Percentiles rank a stretch among this genome's conserved stretches.
These are phyloP conservation scores for Plasmodium cynomolgi DNA, from an alignment of 169 alveolate species.

Conservation along the genomic window DNA sequence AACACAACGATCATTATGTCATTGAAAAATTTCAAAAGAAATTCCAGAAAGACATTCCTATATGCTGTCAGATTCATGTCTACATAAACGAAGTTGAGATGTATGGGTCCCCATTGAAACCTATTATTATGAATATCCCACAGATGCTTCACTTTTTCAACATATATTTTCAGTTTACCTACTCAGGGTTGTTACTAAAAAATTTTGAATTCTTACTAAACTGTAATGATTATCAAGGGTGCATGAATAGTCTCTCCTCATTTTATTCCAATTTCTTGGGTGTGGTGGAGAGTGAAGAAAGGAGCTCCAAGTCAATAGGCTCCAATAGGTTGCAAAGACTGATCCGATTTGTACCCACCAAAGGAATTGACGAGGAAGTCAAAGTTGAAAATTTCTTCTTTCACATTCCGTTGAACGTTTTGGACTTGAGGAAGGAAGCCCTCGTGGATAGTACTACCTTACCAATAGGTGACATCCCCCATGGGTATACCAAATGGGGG, in stretches of 20 bases:
- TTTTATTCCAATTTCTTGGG: constrained; percentile 23
- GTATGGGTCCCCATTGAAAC: constrained; percentile 63
- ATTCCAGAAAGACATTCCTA: not conserved
- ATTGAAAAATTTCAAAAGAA: constrained; percentile 43
- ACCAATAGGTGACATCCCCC: not conserved
- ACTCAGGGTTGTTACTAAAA: constrained; percentile 64
- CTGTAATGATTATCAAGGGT: constrained; percentile 24
- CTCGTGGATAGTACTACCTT: not conserved
- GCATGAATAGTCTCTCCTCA: not conserved
- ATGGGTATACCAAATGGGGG: not conserved
- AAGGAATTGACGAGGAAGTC: not conserved
- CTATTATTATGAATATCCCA: constrained; percentile 55
- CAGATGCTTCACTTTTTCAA: constrained; percentile 31
- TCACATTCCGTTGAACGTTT: constrained; percentile 49
- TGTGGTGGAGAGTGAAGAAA: not conserved
- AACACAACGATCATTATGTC: constrained; percentile 27
- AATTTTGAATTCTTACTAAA: constrained; percentile 48
- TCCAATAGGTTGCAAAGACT: not conserved
- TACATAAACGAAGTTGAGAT: constrained; percentile 66
- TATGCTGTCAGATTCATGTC: constrained; percentile 38
- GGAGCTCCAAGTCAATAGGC: not conserved
- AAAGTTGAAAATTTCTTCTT: constrained; percentile 15
- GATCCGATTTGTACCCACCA: not conserved
- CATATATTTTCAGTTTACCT: constrained; percentile 62
- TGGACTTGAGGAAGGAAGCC: constrained; percentile 15